Evolutionary conservation across 441 rosid genomes (phyloP).

Genomic region (Arabidopsis hybrid): DNA sequence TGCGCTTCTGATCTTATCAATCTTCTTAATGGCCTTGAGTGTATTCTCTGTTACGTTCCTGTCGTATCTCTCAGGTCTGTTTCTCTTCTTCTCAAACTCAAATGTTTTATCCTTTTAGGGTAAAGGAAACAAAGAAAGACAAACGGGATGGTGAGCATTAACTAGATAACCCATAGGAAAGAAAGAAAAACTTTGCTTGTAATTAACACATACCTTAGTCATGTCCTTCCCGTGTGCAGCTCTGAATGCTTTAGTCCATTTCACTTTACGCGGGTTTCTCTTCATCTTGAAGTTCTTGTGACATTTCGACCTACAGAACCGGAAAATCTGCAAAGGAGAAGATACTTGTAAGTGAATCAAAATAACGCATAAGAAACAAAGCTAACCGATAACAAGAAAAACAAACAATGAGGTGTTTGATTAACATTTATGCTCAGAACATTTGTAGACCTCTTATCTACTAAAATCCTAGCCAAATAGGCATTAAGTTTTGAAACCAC

Average conservation of each 20-base stretch:
- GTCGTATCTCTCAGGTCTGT: constrained; percentile 93
- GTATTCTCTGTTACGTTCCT: constrained; percentile 75
- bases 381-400: not conserved
- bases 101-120: constrained; percentile 74
- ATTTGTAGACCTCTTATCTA: not conserved
- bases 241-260: constrained; percentile 96
- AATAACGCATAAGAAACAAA: constrained; percentile 8
- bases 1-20: constrained; percentile 66
- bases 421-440: not conserved
- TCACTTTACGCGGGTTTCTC: constrained; percentile 93
- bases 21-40: constrained; percentile 79
- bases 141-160: not conserved
- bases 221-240: constrained; percentile 88
- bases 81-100: constrained; percentile 93
- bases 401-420: not conserved
- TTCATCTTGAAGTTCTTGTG: constrained; percentile 98
- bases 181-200: not conserved
- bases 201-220: constrained; percentile 67
- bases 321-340: constrained; percentile 65
- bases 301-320: constrained; percentile 94
- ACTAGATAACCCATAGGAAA: not conserved
- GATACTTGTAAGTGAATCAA: not conserved
- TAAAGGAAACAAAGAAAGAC: constrained; percentile 23
- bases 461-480: not conserved
- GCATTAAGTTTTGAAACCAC: constrained; percentile 1